Evolutionary conservation across 805 yeast genomes (phyloP), one percentile per base, ranked within the genome.

Genomic region (Metschnikowia proteae): DNA sequence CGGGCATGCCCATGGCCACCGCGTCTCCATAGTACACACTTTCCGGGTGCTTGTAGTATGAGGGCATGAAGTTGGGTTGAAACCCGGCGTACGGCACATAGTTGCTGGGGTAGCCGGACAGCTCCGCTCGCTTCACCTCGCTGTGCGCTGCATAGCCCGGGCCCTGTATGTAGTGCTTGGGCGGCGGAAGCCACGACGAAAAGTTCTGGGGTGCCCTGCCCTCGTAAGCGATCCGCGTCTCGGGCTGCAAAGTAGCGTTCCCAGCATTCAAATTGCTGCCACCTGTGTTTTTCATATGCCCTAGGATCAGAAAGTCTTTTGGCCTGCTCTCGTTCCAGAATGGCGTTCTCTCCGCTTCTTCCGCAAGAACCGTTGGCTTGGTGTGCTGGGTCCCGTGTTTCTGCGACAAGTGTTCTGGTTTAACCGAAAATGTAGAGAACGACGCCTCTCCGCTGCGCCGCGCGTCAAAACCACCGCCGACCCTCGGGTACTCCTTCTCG

Each of bases 1-100:
- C 8, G 29, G 39, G 46, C 39, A 43, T 26, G 11, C 38, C 39
- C 48, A 48, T 44, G 5, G 26, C 13, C 39, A 48, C 22, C 13
- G 45, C 29, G 25, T 44, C 48, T 10, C 48, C 48, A 31, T 48
- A 45, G 27, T 35, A 43, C 13, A 45, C 13, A 22, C 36, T 31
- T 1, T 44, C 48, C 11, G 46, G 48, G 9, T 39, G 47, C 22
- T 39, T 43, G 35, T 44, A 25, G 31, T 36, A 45, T 11, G 46
- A 39, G 6, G 45, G 40, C 31, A 38, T 35, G 30, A 34, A 48
- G 33, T 35, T 31, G 9, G 45, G 45, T 30, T 30, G 45, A 26
- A 30, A 38, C 6, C 47, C 37, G 17, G 29, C 39, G 30, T 48
- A 48, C 7, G 48, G 44, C 11, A 35, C 32, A 31, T 33, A 42